Percentiles rank a stretch among this genome's conserved stretches.
Evolutionary conservation across 169 alveolate genomes (phyloP).

Genomic region (Babesia bovis): DNA sequence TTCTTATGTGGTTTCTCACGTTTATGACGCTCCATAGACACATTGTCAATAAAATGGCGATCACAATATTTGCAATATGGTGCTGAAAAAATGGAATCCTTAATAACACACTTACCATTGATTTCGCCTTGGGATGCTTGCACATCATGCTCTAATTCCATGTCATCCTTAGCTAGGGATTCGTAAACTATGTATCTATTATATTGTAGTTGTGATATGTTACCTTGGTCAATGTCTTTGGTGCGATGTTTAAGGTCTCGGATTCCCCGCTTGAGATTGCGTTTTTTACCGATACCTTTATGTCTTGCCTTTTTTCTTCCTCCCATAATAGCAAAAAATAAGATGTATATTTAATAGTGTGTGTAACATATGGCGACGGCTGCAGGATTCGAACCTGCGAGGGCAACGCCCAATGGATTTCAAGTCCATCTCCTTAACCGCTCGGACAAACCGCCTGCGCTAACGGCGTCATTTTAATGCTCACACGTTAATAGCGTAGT

Average conservation of each 20-base stretch:
- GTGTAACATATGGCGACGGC: slow-evolving; percentile 87
- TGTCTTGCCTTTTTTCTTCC: slow-evolving; percentile 48
- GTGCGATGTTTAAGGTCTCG: slow-evolving; percentile 61
- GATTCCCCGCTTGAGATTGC: slow-evolving; percentile 64
- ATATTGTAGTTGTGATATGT: not conserved
- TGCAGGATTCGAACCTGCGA: slow-evolving; percentile 98
- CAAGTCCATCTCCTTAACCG: slow-evolving; percentile 97
- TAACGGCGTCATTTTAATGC: slow-evolving; percentile 3
- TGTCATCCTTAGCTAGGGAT: slow-evolving; percentile 28
- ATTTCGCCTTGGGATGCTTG: slow-evolving; percentile 18
- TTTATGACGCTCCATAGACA: slow-evolving; percentile 65
- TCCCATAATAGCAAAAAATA: too few relatives aligned
- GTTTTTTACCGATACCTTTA: slow-evolving; percentile 66
- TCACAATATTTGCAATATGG: slow-evolving; percentile 77
- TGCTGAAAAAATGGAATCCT: slow-evolving; percentile 13
- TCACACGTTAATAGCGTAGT: not conserved
- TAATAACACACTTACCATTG: slow-evolving; percentile 19
- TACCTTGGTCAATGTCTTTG: slow-evolving; percentile 67
- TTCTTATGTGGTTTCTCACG: slow-evolving; percentile 72
- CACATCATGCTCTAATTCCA: slow-evolving; percentile 2
- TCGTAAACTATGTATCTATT: slow-evolving; percentile 42
- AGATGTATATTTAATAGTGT: too few relatives aligned
- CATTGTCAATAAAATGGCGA: slow-evolving; percentile 69
- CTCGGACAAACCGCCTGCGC: slow-evolving; percentile 87
- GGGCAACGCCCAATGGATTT: slow-evolving; percentile 96